Evolutionary conservation across 2,329 filamentous ascomycete genomes (phyloP).

Genomic region (Scytalidium sp.): DNA sequence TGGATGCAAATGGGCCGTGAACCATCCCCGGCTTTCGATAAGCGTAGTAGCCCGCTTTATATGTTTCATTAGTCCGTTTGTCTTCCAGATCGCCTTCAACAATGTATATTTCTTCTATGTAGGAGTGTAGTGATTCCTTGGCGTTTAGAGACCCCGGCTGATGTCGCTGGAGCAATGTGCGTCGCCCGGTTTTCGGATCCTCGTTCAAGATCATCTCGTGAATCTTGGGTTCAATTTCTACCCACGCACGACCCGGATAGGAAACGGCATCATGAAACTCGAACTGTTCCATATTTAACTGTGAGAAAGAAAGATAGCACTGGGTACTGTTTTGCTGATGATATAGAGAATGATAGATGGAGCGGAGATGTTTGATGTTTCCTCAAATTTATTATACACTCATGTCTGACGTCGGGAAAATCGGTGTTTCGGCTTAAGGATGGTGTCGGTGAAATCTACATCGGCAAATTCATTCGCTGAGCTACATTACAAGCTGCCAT

Average conservation of each 20-base stretch:
- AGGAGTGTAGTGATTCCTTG: constrained; percentile 27
- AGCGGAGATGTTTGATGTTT: too few relatives aligned
- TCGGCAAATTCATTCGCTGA: too few relatives aligned
- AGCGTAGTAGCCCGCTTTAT: constrained; percentile 34
- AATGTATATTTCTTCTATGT: constrained; percentile 36
- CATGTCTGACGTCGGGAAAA: too few relatives aligned
- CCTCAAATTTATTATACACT: too few relatives aligned
- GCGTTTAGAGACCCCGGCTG: constrained; percentile 28
- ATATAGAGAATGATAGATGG: too few relatives aligned
- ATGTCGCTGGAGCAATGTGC: constrained; percentile 33
- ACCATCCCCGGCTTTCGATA: constrained; percentile 37
- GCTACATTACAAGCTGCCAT: too few relatives aligned
- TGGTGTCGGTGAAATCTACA: too few relatives aligned
- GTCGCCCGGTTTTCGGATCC: constrained; percentile 15
- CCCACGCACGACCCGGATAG: constrained; percentile 11
- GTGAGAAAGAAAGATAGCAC: too few relatives aligned
- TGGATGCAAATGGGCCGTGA: constrained; percentile 34
- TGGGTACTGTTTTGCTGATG: too few relatives aligned
- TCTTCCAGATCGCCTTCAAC: constrained; percentile 33
- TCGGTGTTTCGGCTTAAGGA: too few relatives aligned
- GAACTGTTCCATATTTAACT: background rate
- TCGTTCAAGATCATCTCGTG: constrained; percentile 35
- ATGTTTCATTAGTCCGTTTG: constrained; percentile 25
- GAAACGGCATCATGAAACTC: too few relatives aligned
- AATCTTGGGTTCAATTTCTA: constrained; percentile 28